Base-by-base conservation (phyloP, 1,139 yeast genomes). In the Pichia norvegensis region DNA sequence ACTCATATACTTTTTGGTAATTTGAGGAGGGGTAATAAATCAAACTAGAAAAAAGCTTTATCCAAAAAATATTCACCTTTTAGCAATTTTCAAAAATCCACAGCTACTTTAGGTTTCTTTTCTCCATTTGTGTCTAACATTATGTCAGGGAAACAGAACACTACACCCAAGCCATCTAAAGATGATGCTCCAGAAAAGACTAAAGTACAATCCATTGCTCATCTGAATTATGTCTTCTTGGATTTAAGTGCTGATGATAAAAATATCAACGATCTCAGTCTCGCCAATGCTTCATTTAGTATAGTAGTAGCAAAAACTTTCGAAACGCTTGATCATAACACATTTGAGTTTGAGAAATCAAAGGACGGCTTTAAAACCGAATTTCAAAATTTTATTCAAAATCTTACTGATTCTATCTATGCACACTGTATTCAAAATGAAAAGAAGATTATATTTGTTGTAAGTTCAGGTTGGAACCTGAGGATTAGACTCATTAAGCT, bases 401-500 rank as follows among this genome's bases (percentile, higher is more conserved):
- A 29, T 9, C 25, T 48, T 5, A 42, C 42, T 11, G 50, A 46
- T 20, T 36, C 48, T 7, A 46, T 48, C 21, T 42, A 46, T 29
- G 20, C 29, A 2, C 10, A 23, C 22, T 42, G 46, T 21, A 42
- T 48, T 22, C 37, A 39, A 16, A 44, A 44, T 14, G 47, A 49
- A 23, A 42, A 33, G n/a, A 81, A 79, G 35, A 83, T 86, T 60
- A 69, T 81, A 2, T 76, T 88, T 57, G 82, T 87, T 39, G 73
- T 88, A 1, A 69, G 78, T 53, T 79, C 80, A 57, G 66, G 73
- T 13, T 76, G 82, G 77, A 82, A 81, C 54, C 66, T 90, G 42
- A 72, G 90, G 51, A 90, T 87, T 31, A 86, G 84, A 56, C 64
- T 90, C 25, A 81, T 85, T 6, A 72, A 95, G 42, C 95, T 86